Base-by-base conservation (phyloP, 306 rosid species). In the Myrica gale region DNA sequence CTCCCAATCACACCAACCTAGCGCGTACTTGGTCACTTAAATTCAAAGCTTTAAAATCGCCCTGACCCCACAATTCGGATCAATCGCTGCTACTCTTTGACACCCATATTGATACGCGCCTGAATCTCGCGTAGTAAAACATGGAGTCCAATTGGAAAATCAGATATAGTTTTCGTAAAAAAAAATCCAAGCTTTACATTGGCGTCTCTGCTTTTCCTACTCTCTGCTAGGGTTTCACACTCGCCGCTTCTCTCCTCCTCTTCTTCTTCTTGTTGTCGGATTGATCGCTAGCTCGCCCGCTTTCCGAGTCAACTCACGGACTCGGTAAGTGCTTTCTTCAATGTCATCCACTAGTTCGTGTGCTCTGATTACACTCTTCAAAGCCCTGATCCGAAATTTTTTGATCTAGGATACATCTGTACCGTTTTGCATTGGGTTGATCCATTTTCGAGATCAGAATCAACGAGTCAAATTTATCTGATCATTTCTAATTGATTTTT, bases 221-320 rank as follows among this genome's bases (percentile, higher is more conserved):
- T 85, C 96, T 85, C 93, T 88, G 84, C 93, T 91, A 91, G 96
- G 96, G 96, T 91, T 91, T 85, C 92, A 76, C 85, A 86, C 82
- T 89, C 82, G 91, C 90, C 90, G 90, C 84, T 73, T 52, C 82
- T 47, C 47, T 48, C 56, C 56, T 48, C 56, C n/a, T n/a, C n/a
- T n/a, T n/a, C n/a, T n/a, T n/a, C n/a, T n/a, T n/a, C 81, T 58
- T 80, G 19, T 51, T 72, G n/a, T 75, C 58, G 57, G 55, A 47
- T 69, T 19, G 52, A 71, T 69, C 80, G 47, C 62, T 76, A 61
- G 57, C 45, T 71, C 50, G 72, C 77, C 51, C 3, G 23, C 32
- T 26, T 26, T 26, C 80, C 82, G 82, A 78, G 74, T 86, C 85
- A 32, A 77, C 75, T 72, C 77, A 17, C 45, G 71, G 56, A 71